Percentiles rank a stretch among this genome's conserved stretches.
Evolutionary conservation across 1,284 basidiomycete genomes (phyloP).

Genomic region (Xerocomus nothofagi): DNA sequence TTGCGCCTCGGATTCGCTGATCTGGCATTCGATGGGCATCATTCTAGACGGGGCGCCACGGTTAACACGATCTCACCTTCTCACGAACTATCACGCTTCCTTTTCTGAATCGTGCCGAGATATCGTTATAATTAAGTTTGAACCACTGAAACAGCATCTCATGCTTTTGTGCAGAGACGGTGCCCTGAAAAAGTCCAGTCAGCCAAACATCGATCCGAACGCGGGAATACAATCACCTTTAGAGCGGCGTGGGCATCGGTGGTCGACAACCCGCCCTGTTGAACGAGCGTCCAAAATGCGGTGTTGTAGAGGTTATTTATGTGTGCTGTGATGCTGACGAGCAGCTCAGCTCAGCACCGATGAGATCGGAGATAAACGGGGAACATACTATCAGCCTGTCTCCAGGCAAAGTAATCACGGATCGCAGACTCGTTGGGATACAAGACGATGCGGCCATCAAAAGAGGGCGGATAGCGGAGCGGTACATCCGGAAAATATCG

Average conservation of each 20-base stretch:
- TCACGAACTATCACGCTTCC: constrained; percentile 84
- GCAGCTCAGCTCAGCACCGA: constrained; percentile 21
- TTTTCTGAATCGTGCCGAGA: constrained; percentile 78
- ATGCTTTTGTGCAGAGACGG: constrained; percentile 85
- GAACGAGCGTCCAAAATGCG: constrained; percentile 90
- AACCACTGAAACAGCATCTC: constrained; percentile 87
- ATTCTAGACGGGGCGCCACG: neutral
- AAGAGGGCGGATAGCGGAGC: constrained; percentile 83
- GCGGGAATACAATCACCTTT: constrained; percentile 38
- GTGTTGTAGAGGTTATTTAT: constrained; percentile 99
- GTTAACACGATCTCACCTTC: constrained; percentile 18
- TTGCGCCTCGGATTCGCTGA: constrained; percentile 4
- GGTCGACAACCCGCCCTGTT: constrained; percentile 73
- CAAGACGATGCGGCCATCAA: constrained; percentile 87
- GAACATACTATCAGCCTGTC: constrained; percentile 89
- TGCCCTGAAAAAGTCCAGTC: constrained; percentile 61
- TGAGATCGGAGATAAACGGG: neutral
- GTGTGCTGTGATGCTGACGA: constrained; percentile 64
- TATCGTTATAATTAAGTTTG: constrained; percentile 84
- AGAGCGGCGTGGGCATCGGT: constrained; percentile 82
- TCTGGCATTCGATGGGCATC: neutral
- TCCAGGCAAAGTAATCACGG: constrained; percentile 93
- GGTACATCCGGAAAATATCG: constrained; percentile 72
- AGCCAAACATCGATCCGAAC: neutral
- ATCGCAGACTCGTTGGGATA: constrained; percentile 79